A percentile compares a stretch with the other conserved stretches of the same genome.
Evolutionary conservation across 306 rosid genomes (phyloP).

Genomic region (Quercus alba): DNA sequence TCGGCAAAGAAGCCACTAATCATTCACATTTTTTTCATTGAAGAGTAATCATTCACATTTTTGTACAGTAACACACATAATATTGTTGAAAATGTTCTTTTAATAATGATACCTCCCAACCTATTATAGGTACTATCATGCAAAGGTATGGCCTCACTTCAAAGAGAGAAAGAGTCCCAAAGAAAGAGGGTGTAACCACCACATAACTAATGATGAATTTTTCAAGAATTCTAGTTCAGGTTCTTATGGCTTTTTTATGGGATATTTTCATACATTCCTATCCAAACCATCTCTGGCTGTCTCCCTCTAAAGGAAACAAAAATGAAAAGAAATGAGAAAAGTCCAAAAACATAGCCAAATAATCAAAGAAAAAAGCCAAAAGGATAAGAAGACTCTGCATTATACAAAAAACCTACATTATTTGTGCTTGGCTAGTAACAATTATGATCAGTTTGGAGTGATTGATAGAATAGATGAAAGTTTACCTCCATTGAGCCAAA

Average conservation of each 20-base stretch:
- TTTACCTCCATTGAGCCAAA: constrained; percentile 98
- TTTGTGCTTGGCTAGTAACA: neutral
- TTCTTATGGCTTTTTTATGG: neutral
- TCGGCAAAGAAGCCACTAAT: no score
- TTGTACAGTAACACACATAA: no score
- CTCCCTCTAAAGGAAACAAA: no score
- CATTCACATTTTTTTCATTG: no score
- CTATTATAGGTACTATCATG: neutral
- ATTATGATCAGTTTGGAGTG: neutral
- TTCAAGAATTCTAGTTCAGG: neutral
- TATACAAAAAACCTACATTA: no score
- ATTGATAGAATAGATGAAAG: neutral
- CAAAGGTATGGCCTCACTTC: neutral
- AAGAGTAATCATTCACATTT: no score
- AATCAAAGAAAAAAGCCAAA: no score
- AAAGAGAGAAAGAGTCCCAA: neutral
- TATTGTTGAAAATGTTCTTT: neutral
- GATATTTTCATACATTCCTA: neutral
- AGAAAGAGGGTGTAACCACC: neutral
- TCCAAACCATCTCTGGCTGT: neutral
- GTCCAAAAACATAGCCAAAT: no score
- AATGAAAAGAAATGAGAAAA: no score
- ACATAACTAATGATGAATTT: neutral
- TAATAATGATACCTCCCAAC: neutral
- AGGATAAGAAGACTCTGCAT: no score